Percentiles rank a stretch among this genome's conserved stretches.
Conservation (phyloP, 2,329 filamentous ascomycete species). For the Incumbomyces delicatus region DNA sequence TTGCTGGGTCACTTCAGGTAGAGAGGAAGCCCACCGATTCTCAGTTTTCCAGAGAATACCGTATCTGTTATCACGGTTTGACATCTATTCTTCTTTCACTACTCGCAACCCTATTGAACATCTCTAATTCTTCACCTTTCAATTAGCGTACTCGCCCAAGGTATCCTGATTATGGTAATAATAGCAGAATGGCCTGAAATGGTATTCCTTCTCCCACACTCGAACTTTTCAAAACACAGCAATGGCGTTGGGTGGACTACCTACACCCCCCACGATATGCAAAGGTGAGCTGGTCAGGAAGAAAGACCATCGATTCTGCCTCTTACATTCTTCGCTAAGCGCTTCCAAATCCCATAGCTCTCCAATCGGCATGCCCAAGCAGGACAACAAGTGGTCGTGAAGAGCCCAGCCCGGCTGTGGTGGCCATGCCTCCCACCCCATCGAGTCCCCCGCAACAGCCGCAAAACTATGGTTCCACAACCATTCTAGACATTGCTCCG, state of each 20-base stretch:
- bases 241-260: slow-evolving; percentile 29
- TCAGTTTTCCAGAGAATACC: no score
- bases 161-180: no score
- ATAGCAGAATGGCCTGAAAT: no score
- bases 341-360: slow-evolving; percentile 37
- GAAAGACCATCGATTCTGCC: slow-evolving; percentile 32
- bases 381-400: slow-evolving; percentile 37
- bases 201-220: no score
- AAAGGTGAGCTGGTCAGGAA: slow-evolving; percentile 42
- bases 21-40: no score
- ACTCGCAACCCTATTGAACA: no score
- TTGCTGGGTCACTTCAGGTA: no score
- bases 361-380: slow-evolving; percentile 41
- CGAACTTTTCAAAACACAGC: no score
- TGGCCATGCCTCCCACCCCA: slow-evolving; percentile 45
- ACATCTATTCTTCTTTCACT: no score
- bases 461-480: slow-evolving; percentile 49
- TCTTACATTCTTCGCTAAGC: slow-evolving; percentile 28
- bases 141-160: no score
- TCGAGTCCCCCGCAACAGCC: slow-evolving; percentile 48
- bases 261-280: slow-evolving; percentile 39
- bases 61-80: no score
- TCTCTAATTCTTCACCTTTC: no score
- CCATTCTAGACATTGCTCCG: slow-evolving; percentile 43
- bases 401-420: slow-evolving; percentile 25